Evolutionary conservation across 805 yeast genomes (phyloP), one percentile per base, ranked within the genome.

Genomic region (Kodamaea neixiangensis): DNA sequence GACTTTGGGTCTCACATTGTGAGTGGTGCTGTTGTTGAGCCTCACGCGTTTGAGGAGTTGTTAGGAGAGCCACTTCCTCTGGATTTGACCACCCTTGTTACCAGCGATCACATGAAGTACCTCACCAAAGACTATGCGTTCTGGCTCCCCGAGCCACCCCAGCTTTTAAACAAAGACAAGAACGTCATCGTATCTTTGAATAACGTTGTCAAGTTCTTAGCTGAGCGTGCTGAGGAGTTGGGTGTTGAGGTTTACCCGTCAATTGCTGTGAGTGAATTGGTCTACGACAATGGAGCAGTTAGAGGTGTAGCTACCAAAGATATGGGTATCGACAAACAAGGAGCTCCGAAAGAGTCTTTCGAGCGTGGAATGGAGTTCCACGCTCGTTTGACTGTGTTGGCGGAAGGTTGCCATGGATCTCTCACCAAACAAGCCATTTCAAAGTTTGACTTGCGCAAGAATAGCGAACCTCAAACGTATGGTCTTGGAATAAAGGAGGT

Each of bases 331-430:
- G 79, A 84, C 46, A 85, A 83, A 58, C 69, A 78, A 51, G 97
- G 97, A 15, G 65, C 73, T 31, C 96, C 97, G 25, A 88, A 86
- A 61, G 87, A 80, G 56, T 76, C 81, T n/a, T 94, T 89, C 68
- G 97, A 94, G 69, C 80, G 96, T 57, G 99, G 99, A 20, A 89
- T 94, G 97, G 98, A 90, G 68, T 94, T 94, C 68, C 94, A 86
- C 59, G 89, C 99, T 3, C 82, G 94, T 60, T 76, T 86, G 53
- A 92, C 97, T 0, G 87, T 94, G 14, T 77, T 94, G 29, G 97
- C 97, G 4, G 99, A 94, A 71, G 99, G 99, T n/a, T 94, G 99
- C 65, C 98, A 92, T 69, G 99, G 99, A 0, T 91, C 97, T 1
- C 73, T 94, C 48, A 77, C 92, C 10, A 93, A 94, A 65, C 81